These are phyloP conservation scores for Fusarium fujikuroi DNA, from an alignment of 2,329 filamentous ascomycete species.

Conservation along the genomic window DNA sequence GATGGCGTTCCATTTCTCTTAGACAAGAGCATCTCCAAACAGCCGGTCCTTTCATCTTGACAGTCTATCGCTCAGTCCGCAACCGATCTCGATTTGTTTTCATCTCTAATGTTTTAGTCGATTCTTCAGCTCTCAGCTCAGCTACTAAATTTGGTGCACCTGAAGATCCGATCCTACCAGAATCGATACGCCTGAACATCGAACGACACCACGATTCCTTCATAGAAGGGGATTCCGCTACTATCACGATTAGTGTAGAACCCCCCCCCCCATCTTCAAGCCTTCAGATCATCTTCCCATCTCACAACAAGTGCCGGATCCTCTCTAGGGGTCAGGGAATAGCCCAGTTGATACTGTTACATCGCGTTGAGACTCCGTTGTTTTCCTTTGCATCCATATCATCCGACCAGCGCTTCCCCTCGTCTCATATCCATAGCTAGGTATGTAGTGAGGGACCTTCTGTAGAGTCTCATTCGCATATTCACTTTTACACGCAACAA, in stretches of 20 bases:
- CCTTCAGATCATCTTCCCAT: slow-evolving; percentile 22
- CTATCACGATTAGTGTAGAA: slow-evolving; percentile 1
- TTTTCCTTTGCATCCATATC: slow-evolving; percentile 10
- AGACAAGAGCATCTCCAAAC: slow-evolving; percentile 15
- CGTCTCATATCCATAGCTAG: slow-evolving; percentile 35
- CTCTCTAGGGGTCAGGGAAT: slow-evolving; percentile 25
- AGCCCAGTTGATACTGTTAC: slow-evolving; percentile 38
- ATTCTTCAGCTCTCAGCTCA: neutral
- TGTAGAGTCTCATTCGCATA: slow-evolving; percentile 31
- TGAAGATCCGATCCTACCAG: neutral
- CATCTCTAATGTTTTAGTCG: slow-evolving; percentile 1
- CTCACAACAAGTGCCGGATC: slow-evolving; percentile 37
- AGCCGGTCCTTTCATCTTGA: slow-evolving; percentile 10
- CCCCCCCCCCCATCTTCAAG: neutral
- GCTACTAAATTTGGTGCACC: slow-evolving; percentile 6
- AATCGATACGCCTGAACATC: slow-evolving; percentile 14
- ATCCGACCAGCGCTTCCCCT: slow-evolving; percentile 27
- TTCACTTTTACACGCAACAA: slow-evolving; percentile 23
- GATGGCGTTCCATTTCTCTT: slow-evolving; percentile 11
- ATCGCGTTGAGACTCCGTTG: slow-evolving; percentile 30
- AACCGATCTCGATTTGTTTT: slow-evolving; percentile 23
- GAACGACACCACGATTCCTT: slow-evolving; percentile 18
- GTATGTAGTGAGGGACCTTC: neutral
- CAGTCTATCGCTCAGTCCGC: slow-evolving; percentile 1
- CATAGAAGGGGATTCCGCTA: neutral